Percentiles rank a stretch among this genome's conserved stretches.
These are phyloP conservation scores for Neurospora sp. DNA, from an alignment of 495 filamentous ascomycete species.

Conservation along the genomic window DNA sequence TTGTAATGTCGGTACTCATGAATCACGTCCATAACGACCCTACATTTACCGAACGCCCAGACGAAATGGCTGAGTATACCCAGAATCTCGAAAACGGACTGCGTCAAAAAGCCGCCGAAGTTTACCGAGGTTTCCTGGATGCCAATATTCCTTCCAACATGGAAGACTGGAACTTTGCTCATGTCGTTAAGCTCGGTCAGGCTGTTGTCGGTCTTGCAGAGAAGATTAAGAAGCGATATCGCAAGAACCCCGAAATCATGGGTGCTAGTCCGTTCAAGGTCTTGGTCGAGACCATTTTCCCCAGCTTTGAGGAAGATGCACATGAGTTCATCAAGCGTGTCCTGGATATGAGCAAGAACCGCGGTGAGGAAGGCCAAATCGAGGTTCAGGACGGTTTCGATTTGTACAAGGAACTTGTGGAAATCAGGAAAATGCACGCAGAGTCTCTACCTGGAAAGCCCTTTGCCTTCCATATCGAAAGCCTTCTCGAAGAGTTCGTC, in stretches of 20 bases:
- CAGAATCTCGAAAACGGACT: constrained; percentile 63
- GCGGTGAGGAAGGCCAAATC: constrained; percentile 53
- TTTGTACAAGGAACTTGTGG: constrained; percentile 77
- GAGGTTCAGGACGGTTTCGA: constrained; percentile 86
- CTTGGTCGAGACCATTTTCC: constrained; percentile 73
- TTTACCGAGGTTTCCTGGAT: constrained; percentile 63
- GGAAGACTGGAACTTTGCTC: constrained; percentile 72
- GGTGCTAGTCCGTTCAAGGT: constrained; percentile 78
- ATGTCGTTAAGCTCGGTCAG: constrained; percentile 81
- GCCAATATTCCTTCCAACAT: constrained; percentile 63
- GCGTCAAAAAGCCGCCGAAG: constrained; percentile 57
- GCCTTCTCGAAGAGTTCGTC: constrained; percentile 77
- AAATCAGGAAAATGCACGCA: constrained; percentile 67
- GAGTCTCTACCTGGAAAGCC: constrained; percentile 52
- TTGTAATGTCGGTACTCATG: constrained; percentile 73
- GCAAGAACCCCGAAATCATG: constrained; percentile 80
- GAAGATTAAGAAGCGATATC: constrained; percentile 84
- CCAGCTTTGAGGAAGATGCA: constrained; percentile 80
- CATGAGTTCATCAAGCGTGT: constrained; percentile 73
- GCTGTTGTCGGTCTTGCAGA: constrained; percentile 70
- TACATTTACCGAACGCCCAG: constrained; percentile 56
- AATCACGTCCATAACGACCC: constrained; percentile 74
- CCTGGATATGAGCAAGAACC: constrained; percentile 55
- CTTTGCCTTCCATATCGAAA: constrained; percentile 83
- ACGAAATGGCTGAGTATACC: constrained; percentile 58